Conservation (phyloP, 2,329 filamentous ascomycete genomes). For the Didymosphaeria variabile region DNA sequence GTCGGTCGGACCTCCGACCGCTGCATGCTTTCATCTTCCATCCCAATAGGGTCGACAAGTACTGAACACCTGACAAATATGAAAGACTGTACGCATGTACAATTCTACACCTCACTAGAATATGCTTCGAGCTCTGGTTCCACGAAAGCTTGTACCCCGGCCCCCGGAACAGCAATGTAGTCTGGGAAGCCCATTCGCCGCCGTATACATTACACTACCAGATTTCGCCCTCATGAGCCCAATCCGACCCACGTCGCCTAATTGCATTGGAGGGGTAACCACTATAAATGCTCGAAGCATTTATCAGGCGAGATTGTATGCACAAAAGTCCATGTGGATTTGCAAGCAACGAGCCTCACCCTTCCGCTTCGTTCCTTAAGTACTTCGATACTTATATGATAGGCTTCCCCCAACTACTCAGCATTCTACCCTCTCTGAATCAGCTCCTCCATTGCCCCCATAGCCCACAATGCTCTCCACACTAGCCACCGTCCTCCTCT, state of each 20-base stretch:
- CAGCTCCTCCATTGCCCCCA: neutral
- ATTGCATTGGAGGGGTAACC: neutral
- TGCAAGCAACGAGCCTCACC: neutral
- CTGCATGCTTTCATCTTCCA: too few relatives aligned
- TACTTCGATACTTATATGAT: neutral
- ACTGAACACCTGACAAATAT: too few relatives aligned
- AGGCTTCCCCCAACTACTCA: neutral
- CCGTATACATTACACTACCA: neutral
- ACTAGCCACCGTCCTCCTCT: constrained; percentile 17
- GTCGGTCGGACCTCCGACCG: too few relatives aligned
- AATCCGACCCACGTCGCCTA: neutral
- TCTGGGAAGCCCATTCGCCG: neutral
- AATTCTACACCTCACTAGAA: too few relatives aligned
- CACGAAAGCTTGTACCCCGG: neutral
- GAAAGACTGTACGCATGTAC: too few relatives aligned
- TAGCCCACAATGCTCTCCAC: constrained; percentile 22
- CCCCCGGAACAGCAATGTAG: neutral
- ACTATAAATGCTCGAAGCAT: neutral
- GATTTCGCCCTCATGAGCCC: neutral
- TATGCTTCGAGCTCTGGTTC: too few relatives aligned
- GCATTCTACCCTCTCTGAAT: neutral
- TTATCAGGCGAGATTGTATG: neutral
- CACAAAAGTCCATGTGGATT: neutral
- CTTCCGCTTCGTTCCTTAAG: neutral
- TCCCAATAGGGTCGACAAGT: too few relatives aligned